A percentile compares a stretch with the other conserved stretches of the same genome.
Evolutionary conservation across 106 monocot genomes (phyloP).

Genomic region (Agapanthus africanus): DNA sequence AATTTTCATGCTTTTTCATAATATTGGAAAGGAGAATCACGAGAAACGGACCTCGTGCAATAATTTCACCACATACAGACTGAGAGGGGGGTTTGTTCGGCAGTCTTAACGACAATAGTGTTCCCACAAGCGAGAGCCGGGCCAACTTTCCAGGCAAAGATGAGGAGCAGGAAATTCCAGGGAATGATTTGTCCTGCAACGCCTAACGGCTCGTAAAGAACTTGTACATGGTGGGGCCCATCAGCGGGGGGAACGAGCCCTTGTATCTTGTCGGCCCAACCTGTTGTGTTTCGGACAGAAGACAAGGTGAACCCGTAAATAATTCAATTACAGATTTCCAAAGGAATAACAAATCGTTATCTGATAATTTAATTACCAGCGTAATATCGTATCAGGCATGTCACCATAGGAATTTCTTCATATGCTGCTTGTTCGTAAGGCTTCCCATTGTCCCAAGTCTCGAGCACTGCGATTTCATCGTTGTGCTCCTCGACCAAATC

Average conservation of each 20-base stretch:
- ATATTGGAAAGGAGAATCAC: too few relatives aligned
- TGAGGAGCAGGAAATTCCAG: slow-evolving; percentile 92
- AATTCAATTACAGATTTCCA: too few relatives aligned
- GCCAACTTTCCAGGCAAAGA: slow-evolving; percentile 92
- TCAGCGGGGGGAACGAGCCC: slow-evolving; percentile 84
- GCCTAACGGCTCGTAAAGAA: slow-evolving; percentile 81
- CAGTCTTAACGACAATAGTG: slow-evolving; percentile 78
- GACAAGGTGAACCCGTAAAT: too few relatives aligned
- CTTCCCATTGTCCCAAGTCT: slow-evolving; percentile 95
- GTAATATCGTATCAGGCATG: slow-evolving; percentile 78
- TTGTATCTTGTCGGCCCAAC: slow-evolving; percentile 96
- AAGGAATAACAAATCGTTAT: too few relatives aligned
- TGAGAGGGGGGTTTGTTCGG: slow-evolving; percentile 91
- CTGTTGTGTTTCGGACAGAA: too few relatives aligned
- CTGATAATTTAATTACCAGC: slow-evolving; percentile 53
- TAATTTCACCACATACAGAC: slow-evolving; percentile 50
- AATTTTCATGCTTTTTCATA: too few relatives aligned
- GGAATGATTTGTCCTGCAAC: slow-evolving; percentile 89
- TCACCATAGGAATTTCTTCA: slow-evolving; percentile 67
- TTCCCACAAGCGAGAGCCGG: slow-evolving; percentile 92
- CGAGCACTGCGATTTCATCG: slow-evolving; percentile 78
- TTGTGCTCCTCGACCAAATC: slow-evolving; percentile 92
- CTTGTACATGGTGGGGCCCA: slow-evolving; percentile 84
- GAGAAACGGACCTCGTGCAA: slow-evolving; percentile 73
- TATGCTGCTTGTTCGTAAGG: slow-evolving; percentile 67